Evolutionary conservation across 164 flowering plant genomes (phyloP), one percentile per base, ranked within the genome.

Genomic region (Stephania cephalantha): DNA sequence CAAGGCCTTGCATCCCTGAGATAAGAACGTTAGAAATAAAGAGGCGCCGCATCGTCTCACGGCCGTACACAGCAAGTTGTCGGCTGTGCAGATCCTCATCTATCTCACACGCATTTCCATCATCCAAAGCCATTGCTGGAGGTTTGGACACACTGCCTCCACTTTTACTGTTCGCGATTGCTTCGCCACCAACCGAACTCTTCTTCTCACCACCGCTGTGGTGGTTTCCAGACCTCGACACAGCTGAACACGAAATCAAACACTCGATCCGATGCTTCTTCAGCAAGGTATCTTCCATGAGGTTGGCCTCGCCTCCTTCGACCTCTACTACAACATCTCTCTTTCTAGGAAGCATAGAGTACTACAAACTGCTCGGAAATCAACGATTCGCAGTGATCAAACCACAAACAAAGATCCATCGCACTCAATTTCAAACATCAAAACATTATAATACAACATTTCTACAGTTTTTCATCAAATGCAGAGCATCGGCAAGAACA

Each of bases 71-170:
- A 0, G 97, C 97, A 22, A 92, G 97, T 87, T 94, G 97, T 18
- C 97, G 76, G 81, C 98, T 90, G 83, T 92, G 97, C 67, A 94
- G 90, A 85, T 94, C 98, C 85, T 94, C 97, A 67, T 94, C 97
- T n/a, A 92, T 94, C 9, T 90, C 92, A 22, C 74, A 50, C 11
- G 81, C 82, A 72, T 80, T 84, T 6, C 83, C 75, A 53, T 84
- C 83, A 46, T 85, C 83, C 58, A 82, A 55, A 10, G 88, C 85
- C 87, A 80, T 77, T 6, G n/a, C 72, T 30, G 80, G 66, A 42
- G 58, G 29, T 42, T 52, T 61, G 31, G 25, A 13, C 63, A 7
- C 73, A 68, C 55, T 10, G 75, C 68, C 75, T 50, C 70, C 73
- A 77, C 74, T 68, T 73, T 20, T 25, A 68, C 12, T 68, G 68